phyloP scores from a whole-genome alignment of 257 asterid species.

The Cinchona pubescens region DNA sequence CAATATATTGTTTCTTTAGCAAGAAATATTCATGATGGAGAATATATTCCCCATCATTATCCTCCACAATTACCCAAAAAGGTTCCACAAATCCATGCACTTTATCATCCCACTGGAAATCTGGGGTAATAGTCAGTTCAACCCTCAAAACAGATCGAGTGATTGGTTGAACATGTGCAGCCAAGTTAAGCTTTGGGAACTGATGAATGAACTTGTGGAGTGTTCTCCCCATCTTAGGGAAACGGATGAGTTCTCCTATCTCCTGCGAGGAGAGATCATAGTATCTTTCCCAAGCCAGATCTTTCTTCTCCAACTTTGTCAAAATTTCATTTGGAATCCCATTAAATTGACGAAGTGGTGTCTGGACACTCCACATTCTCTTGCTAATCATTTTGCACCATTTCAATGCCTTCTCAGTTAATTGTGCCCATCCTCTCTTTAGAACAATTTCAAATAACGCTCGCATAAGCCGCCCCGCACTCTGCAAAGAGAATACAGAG shows the following conservation, averaged over 20 bases:
- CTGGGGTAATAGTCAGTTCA: slow-evolving; percentile 43
- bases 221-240: slow-evolving; percentile 37
- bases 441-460: slow-evolving; percentile 41
- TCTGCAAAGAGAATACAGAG: slow-evolving; percentile 27
- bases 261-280: slow-evolving; percentile 40
- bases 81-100: slow-evolving; percentile 48
- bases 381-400: slow-evolving; percentile 49
- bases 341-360: slow-evolving; percentile 45
- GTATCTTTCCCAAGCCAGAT: slow-evolving; percentile 45
- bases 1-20: slow-evolving; percentile 43
- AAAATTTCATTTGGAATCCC: slow-evolving; percentile 41
- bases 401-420: slow-evolving; percentile 44
- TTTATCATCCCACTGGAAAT: slow-evolving; percentile 45
- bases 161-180: slow-evolving; percentile 44
- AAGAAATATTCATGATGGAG: slow-evolving; percentile 43
- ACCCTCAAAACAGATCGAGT: slow-evolving; percentile 43
- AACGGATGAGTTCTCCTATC: slow-evolving; percentile 38
- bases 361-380: slow-evolving; percentile 50
- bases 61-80: slow-evolving; percentile 46
- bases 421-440: slow-evolving; percentile 45
- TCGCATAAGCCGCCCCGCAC: slow-evolving; percentile 49
- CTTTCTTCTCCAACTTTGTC: slow-evolving; percentile 40
- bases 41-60: slow-evolving; percentile 38
- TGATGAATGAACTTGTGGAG: slow-evolving; percentile 39
- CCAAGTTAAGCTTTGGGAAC: slow-evolving; percentile 41